Evolutionary conservation across 2,329 filamentous ascomycete species (phyloP), one percentile per base, ranked within the genome.

Genomic region (Cercospora janseana): DNA sequence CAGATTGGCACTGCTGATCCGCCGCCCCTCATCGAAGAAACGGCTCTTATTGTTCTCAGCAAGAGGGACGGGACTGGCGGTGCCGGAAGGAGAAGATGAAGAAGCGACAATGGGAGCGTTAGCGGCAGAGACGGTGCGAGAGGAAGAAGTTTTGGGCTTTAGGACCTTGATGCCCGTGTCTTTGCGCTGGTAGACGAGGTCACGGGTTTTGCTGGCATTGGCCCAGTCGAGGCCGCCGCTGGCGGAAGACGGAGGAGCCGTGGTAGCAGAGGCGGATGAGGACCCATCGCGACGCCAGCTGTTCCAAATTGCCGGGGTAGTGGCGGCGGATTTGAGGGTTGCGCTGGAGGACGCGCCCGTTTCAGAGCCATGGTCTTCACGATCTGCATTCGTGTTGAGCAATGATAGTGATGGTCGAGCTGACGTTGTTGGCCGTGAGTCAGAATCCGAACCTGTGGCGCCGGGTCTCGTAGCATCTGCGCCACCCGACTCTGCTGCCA

Each of bases 91-190:
- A n/a, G 44, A 23, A 20, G 29, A 7, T 1, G 31, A n/a, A n/a
- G n/a, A n/a, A n/a, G n/a, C n/a, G n/a, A n/a, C 21, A 12, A 38
- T 38, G 4, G 56, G 42, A 2, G 57, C 46, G 4, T 72, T 52
- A 15, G 69, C 67, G n/a, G 62, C 57, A 9, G 76, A 68, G n/a
- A 72, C 69, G 4, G 75, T 70, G 10, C 84, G 79, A n/a, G n/a
- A n/a, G 20, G 72, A 72, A 16, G 72, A 71, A 4, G 83, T 76
- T 66, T 89, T 93, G 1, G 92, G 84, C 63, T 90, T 89, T 45
- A 97, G 75, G 1, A 96, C 86, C 73, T 95, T 97, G 86, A 97
- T 97, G 43, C 83, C 84, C 42, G 86, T 81, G 75, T 64, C 82
- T 71, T 57, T 84, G 75, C 60, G 85, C 65, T 88, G 85, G 64